Evolutionary conservation across 2,329 filamentous ascomycete genomes (phyloP).

Genomic region (Chaetoscypha palmicola): DNA sequence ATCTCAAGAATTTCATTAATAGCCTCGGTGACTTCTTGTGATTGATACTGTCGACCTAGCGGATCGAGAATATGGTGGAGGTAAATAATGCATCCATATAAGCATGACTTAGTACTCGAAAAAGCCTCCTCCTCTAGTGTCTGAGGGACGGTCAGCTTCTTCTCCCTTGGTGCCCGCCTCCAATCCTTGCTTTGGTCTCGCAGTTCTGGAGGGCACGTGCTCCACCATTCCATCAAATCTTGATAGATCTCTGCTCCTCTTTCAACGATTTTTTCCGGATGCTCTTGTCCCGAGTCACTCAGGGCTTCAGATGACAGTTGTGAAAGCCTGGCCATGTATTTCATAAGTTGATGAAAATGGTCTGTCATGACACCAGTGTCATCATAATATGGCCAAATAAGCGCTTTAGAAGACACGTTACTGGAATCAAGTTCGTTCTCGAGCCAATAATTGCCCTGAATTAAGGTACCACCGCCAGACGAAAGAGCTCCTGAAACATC

Average conservation of each 20-base stretch:
- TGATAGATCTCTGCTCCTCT: conserved; percentile 16
- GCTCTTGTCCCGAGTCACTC: conserved; percentile 12
- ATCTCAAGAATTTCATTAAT: conserved; percentile 26
- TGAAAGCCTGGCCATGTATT: conserved; percentile 26
- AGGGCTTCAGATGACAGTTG: conserved; percentile 26
- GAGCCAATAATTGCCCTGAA: conserved; percentile 29
- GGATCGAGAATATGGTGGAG: conserved; percentile 28
- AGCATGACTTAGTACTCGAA: conserved; percentile 27
- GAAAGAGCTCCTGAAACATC: conserved; percentile 28
- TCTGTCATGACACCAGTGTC: conserved; percentile 20
- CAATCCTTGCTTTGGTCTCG: conserved; percentile 27
- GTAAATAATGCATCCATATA: conserved; percentile 26
- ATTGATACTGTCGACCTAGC: conserved; percentile 15
- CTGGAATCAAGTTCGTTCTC: conserved; percentile 13
- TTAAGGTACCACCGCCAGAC: conserved; percentile 23
- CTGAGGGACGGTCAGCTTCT: conserved; percentile 25
- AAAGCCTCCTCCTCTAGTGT: conserved; percentile 28
- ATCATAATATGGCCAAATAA: conserved; percentile 28
- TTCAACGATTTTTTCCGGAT: conserved; percentile 15
- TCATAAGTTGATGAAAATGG: conserved; percentile 27
- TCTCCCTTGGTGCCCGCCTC: conserved; percentile 21
- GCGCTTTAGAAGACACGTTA: conserved; percentile 2
- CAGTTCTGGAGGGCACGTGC: conserved; percentile 17
- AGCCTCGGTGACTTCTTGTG: conserved; percentile 21
- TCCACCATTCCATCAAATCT: conserved; percentile 26